These are phyloP conservation scores for Myxozyma lipomycoides DNA, from an alignment of 805 yeast genomes.

Conservation along the genomic window DNA sequence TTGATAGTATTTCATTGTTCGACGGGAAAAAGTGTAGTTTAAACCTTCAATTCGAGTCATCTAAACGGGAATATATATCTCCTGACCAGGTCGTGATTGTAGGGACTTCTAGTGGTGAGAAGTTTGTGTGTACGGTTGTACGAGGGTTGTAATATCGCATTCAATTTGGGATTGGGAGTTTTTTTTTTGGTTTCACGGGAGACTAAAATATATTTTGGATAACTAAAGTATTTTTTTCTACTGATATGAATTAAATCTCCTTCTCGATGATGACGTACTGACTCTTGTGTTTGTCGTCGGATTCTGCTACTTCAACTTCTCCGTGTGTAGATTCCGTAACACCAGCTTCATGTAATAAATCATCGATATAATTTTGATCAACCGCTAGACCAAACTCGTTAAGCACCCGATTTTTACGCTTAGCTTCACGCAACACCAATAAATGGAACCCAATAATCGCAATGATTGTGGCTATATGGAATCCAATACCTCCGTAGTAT, in stretches of 20 bases:
- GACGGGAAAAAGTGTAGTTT: not conserved
- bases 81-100: not conserved
- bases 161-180: not conserved
- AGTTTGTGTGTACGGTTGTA: not conserved
- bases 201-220: not conserved
- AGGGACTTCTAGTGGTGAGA: not conserved
- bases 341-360: slow-evolving; percentile 2
- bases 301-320: not conserved
- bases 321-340: not conserved
- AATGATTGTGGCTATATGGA: not conserved
- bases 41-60: not conserved
- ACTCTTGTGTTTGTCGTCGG: not conserved
- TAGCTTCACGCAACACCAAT: slow-evolving; percentile 7
- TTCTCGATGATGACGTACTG: not conserved
- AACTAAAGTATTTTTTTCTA: too few species aligned
- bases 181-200: not conserved
- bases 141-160: not conserved
- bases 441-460: slow-evolving; percentile 2
- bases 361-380: slow-evolving; percentile 1
- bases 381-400: slow-evolving; percentile 11
- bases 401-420: not conserved
- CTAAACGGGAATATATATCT: not conserved
- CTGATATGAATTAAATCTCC: not conserved
- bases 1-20: not conserved
- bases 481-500: slow-evolving; percentile 7